Conservation (phyloP, 2,329 filamentous ascomycete genomes). For the Nigrospora osmanthi region DNA sequence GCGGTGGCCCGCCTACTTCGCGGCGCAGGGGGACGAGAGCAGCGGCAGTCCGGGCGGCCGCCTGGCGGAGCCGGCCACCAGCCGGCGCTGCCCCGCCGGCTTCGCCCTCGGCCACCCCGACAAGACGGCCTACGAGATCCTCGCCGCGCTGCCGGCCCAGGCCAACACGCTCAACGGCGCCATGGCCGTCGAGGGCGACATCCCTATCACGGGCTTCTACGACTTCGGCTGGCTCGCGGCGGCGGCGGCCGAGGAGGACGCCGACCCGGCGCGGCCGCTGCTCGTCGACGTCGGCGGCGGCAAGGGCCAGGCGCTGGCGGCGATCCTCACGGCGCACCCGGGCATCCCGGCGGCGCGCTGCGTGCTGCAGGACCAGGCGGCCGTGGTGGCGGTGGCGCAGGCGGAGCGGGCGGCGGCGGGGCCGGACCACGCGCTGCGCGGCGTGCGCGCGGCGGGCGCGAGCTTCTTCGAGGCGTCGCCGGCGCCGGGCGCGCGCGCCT, state of each 20-base stretch:
- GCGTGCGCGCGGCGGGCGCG: not conserved
- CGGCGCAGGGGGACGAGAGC: not conserved
- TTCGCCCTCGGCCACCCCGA: not conserved
- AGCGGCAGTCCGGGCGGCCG: too few species aligned
- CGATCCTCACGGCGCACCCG: not conserved
- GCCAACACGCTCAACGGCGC: not conserved
- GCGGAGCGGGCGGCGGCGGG: not conserved
- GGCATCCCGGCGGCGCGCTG: not conserved
- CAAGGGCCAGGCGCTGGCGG: not conserved
- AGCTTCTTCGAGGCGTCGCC: not conserved
- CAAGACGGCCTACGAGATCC: not conserved
- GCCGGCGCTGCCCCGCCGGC: not conserved
- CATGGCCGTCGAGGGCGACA: not conserved
- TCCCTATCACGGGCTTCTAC: not conserved
- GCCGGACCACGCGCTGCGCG: not conserved
- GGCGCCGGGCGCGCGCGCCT: not conserved
- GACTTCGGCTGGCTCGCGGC: not conserved
- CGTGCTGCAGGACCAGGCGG: not conserved
- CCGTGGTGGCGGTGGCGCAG: not conserved
- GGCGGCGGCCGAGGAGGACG: not conserved
- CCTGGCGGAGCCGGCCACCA: not conserved
- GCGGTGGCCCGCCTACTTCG: slow-evolving; percentile 1
- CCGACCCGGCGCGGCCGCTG: not conserved
- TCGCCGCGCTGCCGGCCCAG: not conserved
- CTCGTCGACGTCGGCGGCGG: not conserved